These are phyloP conservation scores for Staphylotrichum tortipilum DNA, from an alignment of 495 filamentous ascomycete genomes.

Conservation along the genomic window DNA sequence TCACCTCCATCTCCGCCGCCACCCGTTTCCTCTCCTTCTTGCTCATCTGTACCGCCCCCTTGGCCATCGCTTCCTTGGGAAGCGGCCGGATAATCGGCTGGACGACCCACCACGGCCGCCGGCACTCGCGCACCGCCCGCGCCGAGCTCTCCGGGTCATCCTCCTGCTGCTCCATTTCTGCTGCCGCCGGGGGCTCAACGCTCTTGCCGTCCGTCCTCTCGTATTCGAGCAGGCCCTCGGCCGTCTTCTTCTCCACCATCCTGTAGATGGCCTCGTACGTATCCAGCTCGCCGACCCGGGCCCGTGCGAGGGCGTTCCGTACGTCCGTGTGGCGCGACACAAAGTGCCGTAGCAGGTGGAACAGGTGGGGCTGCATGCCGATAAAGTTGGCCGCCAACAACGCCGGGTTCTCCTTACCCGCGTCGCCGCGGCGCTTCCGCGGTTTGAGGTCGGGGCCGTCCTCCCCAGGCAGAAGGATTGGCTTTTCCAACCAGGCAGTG, in stretches of 20 bases:
- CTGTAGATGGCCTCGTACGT: conserved; percentile 60
- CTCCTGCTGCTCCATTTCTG: conserved; percentile 13
- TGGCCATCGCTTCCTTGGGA: conserved; percentile 79
- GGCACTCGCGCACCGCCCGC: conserved; percentile 58
- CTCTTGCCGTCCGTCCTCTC: conserved; percentile 44
- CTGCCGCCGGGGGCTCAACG: conserved; percentile 36
- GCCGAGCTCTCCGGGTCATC: conserved; percentile 49
- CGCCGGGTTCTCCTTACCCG: conserved; percentile 32
- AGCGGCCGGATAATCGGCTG: conserved; percentile 84
- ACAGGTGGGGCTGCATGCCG: conserved; percentile 87
- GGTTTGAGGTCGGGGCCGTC: conserved; percentile 30
- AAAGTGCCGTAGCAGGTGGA: conserved; percentile 79
- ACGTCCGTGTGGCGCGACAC: conserved; percentile 69
- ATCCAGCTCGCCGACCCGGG: conserved; percentile 52
- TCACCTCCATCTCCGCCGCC: conserved; percentile 20
- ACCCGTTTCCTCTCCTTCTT: conserved; percentile 40
- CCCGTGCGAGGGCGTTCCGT: conserved; percentile 66
- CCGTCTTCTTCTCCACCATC: conserved; percentile 56
- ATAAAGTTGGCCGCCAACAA: conserved; percentile 59
- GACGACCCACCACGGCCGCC: conserved; percentile 82
- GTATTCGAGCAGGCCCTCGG: conserved; percentile 66
- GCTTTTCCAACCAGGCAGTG: conserved; percentile 33
- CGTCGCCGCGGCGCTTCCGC: conserved; percentile 29
- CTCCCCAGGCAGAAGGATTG: conserved; percentile 37
- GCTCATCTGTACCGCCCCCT: conserved; percentile 63